A percentile compares a stretch with the other conserved stretches of the same genome.
These are phyloP conservation scores for Theobroma grandiflorum DNA, from an alignment of 441 rosid species.

Conservation along the genomic window DNA sequence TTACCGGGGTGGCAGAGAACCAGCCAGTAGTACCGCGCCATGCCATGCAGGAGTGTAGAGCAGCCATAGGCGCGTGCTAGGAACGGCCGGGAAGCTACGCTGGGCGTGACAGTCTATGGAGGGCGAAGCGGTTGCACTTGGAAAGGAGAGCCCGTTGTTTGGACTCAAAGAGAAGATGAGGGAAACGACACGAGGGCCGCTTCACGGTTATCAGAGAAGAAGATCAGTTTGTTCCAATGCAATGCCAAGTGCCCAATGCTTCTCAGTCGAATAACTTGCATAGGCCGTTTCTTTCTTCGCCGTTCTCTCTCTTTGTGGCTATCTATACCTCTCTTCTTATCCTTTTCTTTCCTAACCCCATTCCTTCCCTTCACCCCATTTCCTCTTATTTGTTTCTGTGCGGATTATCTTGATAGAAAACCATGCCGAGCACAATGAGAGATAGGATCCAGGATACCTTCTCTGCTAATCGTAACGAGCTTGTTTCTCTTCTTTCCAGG, in stretches of 20 bases:
- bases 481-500: slow-evolving; percentile 69
- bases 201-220: neutral
- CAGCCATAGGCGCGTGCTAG: slow-evolving; percentile 24
- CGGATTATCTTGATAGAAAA: slow-evolving; percentile 22
- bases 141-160: slow-evolving; percentile 36
- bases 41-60: neutral
- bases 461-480: slow-evolving; percentile 62
- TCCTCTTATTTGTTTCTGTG: slow-evolving; percentile 28
- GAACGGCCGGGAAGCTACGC: slow-evolving; percentile 19
- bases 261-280: slow-evolving; percentile 29
- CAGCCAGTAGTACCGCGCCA: neutral
- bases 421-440: slow-evolving; percentile 34
- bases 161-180: slow-evolving; percentile 18
- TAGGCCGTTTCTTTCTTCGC: slow-evolving; percentile 20
- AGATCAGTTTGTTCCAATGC: slow-evolving; percentile 1
- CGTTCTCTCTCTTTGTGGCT: neutral
- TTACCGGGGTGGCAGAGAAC: neutral
- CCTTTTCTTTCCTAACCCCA: no score
- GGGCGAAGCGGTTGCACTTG: neutral
- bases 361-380: neutral
- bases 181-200: neutral
- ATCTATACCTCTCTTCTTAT: slow-evolving; percentile 12
- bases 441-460: slow-evolving; percentile 60
- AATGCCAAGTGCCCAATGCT: slow-evolving; percentile 40
- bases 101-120: slow-evolving; percentile 45